Base-by-base conservation (phyloP, 306 rosid species). In the Prunus mira region DNA sequence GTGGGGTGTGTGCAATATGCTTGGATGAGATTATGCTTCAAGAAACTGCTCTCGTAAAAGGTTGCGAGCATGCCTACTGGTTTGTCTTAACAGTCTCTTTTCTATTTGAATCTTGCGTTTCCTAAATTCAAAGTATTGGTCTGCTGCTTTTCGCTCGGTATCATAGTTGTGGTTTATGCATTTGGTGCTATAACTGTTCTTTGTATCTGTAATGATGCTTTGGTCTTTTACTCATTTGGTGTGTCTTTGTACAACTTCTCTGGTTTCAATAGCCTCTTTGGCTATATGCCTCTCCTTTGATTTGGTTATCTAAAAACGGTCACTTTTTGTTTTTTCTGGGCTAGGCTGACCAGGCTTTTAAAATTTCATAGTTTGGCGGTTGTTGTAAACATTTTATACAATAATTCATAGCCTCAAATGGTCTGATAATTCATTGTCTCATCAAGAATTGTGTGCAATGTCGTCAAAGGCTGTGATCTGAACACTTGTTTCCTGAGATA, bases 31-130 rank as follows among this genome's bases (percentile, higher is more conserved):
- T 95, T 60, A 71, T 72, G 62, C 92, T 92, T 14, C 90, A 84
- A 77, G 97, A 95, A 76, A 92, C 93, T 43, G 97, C 98, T 54
- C 86, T 92, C 28, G 87, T 93, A 61, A 91, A 90, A 88, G 97
- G 95, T 79, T 93, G 98, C 92, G 97, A 93, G 91, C 98, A 93
- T 78, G 96, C 95, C n/a, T 93, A 93, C 90, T 91, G 98, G 97
- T 93, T 80, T 74, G 91, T 91, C 86, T 72, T 52, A 82, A 45
- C 71, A 9, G 63, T 80, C 82, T 78, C 74, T 43, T 81, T 3
- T 68, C 64, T 18, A 1, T 72, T 55, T 73, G 12, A 27, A 38
- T 9, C 22, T 47, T 38, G 4, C 25, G 18, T 24, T 57, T n/a
- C 60, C 17, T 9, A 6, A 57, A 22, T 55, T 15, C 24, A 38